Percentiles rank a stretch among this genome's conserved stretches.
phyloP scores from a whole-genome alignment of 768 basidiomycete species.

The Leucocoprinus leucothites region DNA sequence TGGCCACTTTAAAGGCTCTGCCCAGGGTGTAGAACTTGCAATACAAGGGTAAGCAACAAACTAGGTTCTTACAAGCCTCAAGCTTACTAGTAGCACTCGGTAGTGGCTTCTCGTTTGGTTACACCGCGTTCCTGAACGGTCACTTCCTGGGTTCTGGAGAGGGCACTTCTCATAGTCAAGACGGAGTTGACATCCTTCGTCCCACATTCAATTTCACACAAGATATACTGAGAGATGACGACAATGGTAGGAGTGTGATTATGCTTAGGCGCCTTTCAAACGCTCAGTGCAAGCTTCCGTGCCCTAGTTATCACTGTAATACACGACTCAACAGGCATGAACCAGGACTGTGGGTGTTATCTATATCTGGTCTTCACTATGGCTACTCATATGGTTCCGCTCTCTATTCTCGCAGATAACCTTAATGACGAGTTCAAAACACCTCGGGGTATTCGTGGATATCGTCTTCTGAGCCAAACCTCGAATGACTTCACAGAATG shows the following conservation, averaged over 20 bases:
- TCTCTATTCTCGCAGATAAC: conserved; percentile 20
- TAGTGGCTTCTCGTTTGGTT: conserved; percentile 41
- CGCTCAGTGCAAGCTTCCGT: too few relatives aligned
- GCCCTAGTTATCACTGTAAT: conserved; percentile 31
- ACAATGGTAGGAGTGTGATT: conserved; percentile 21
- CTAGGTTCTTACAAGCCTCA: background rate
- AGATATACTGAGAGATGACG: conserved; percentile 25
- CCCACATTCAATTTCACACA: conserved; percentile 31
- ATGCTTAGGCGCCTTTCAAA: too few relatives aligned
- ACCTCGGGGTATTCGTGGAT: conserved; percentile 67
- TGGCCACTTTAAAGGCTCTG: conserved; percentile 39
- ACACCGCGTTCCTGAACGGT: conserved; percentile 40
- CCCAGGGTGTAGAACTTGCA: conserved; percentile 35
- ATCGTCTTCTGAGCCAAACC: conserved; percentile 38
- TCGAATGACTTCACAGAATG: conserved; percentile 29
- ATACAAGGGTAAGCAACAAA: conserved; percentile 32
- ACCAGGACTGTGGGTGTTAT: conserved; percentile 29
- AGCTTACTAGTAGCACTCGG: background rate
- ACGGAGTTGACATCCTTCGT: conserved; percentile 29
- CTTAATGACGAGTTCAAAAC: conserved; percentile 46
- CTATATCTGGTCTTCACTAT: background rate
- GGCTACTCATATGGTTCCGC: too few relatives aligned
- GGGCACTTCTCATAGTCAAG: conserved; percentile 31
- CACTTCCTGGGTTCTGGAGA: conserved; percentile 39
- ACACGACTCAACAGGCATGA: conserved; percentile 34